These are phyloP conservation scores for Galerina marginata DNA, from an alignment of 768 basidiomycete genomes.

Conservation along the genomic window DNA sequence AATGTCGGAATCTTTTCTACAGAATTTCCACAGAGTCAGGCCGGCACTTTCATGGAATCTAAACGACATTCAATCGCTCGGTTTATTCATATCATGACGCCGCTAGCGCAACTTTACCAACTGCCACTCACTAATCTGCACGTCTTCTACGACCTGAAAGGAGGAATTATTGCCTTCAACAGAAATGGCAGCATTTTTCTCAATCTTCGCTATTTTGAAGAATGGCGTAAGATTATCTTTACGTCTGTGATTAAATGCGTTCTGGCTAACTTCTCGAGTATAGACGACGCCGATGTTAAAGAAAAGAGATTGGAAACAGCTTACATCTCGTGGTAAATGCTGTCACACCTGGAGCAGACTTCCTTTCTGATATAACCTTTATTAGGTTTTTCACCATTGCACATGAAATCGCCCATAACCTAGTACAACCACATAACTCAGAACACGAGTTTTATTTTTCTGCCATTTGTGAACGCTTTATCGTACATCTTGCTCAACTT, in stretches of 20 bases:
- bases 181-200: conserved; percentile 86
- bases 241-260: background rate
- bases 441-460: conserved; percentile 97
- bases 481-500: conserved; percentile 44
- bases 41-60: conserved; percentile 50
- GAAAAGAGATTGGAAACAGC: conserved; percentile 62
- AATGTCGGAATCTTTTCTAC: background rate
- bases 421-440: conserved; percentile 85
- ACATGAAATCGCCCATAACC: conserved; percentile 93
- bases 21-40: conserved; percentile 60
- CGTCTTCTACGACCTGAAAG: conserved; percentile 83
- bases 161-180: conserved; percentile 93
- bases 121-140: conserved; percentile 78
- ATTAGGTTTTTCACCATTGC: conserved; percentile 88
- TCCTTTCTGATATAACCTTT: background rate
- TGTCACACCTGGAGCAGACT: no score
- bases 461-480: conserved; percentile 78
- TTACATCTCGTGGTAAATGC: conserved; percentile 74
- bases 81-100: conserved; percentile 72
- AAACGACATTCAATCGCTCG: conserved; percentile 68
- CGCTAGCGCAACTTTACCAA: conserved; percentile 72
- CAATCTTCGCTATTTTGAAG: conserved; percentile 84
- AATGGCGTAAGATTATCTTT: conserved; percentile 76
- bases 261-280: conserved; percentile 1
- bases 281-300: conserved; percentile 75